Evolutionary conservation across 2,329 filamentous ascomycete species (phyloP).

Genomic region (Stagonosporopsis vannaccii): DNA sequence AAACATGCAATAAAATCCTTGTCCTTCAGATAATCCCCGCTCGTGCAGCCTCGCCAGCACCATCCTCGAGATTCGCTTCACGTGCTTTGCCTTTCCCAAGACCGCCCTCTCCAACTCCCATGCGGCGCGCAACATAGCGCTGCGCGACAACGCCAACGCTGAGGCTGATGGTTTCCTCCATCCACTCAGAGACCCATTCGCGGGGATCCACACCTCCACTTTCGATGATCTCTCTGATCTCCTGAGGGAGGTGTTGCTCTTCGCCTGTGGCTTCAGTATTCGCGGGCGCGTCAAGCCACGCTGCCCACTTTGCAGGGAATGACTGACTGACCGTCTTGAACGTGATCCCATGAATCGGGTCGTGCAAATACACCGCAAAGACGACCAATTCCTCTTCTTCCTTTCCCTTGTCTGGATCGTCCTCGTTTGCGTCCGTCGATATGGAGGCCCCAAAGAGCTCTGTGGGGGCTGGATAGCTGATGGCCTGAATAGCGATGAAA

Average conservation of each 20-base stretch:
- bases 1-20: slow-evolving; percentile 8
- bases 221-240: slow-evolving; percentile 84
- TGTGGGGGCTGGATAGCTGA: slow-evolving; percentile 69
- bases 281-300: slow-evolving; percentile 78
- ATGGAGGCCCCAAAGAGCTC: slow-evolving; percentile 69
- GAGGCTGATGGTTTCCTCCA: slow-evolving; percentile 84
- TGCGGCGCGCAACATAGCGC: slow-evolving; percentile 89
- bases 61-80: slow-evolving; percentile 62
- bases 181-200: slow-evolving; percentile 98
- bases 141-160: slow-evolving; percentile 88
- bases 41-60: slow-evolving; percentile 67
- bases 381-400: slow-evolving; percentile 70
- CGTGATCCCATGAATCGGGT: slow-evolving; percentile 89
- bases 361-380: slow-evolving; percentile 81
- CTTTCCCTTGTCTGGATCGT: slow-evolving; percentile 61
- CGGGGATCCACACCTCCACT: slow-evolving; percentile 82
- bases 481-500: slow-evolving; percentile 93
- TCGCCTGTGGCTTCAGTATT: slow-evolving; percentile 47
- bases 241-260: slow-evolving; percentile 72
- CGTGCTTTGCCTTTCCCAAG: slow-evolving; percentile 65
- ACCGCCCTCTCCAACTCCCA: slow-evolving; percentile 91
- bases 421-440: slow-evolving; percentile 63
- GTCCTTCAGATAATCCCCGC: slow-evolving; percentile 52
- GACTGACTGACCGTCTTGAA: slow-evolving; percentile 84
- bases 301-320: slow-evolving; percentile 83